These are phyloP conservation scores for Seiridium cupressi DNA, from an alignment of 2,329 filamentous ascomycete genomes.

Conservation along the genomic window DNA sequence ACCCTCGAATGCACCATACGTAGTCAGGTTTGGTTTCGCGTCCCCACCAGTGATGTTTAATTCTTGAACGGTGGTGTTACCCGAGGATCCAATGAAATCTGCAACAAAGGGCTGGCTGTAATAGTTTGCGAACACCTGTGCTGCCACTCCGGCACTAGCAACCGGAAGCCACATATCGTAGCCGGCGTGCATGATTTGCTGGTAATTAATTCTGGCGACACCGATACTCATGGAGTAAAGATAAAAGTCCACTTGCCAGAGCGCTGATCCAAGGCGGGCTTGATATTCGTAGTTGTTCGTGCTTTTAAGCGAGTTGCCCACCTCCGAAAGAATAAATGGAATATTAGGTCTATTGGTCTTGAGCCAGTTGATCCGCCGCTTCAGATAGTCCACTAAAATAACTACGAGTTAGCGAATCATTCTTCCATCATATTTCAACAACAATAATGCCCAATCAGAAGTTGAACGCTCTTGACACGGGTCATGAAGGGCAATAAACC, in stretches of 20 bases:
- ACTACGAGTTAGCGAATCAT: no score
- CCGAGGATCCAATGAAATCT: conserved; percentile 32
- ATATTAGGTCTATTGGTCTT: conserved; percentile 26
- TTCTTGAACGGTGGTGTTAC: conserved; percentile 23
- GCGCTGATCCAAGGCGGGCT: conserved; percentile 30
- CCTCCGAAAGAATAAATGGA: conserved; percentile 32
- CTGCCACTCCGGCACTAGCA: conserved; percentile 22
- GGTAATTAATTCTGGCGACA: conserved; percentile 32
- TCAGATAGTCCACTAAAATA: conserved; percentile 22
- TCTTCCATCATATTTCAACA: no score
- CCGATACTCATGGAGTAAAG: conserved; percentile 33
- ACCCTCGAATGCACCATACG: conserved; percentile 29
- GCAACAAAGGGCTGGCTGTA: conserved; percentile 35
- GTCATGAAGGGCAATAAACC: no score
- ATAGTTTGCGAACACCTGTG: conserved; percentile 33
- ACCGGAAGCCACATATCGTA: conserved; percentile 29
- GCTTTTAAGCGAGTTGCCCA: conserved; percentile 31
- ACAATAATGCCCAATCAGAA: no score
- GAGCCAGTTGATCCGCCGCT: conserved; percentile 29
- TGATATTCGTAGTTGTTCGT: conserved; percentile 31
- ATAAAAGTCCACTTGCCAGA: conserved; percentile 36
- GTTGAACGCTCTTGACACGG: no score
- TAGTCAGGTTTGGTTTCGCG: conserved; percentile 22
- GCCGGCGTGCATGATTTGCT: conserved; percentile 34
- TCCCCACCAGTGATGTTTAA: conserved; percentile 13